Conservation (phyloP, 345 rosid genomes). For the Hevea brasiliensis region DNA sequence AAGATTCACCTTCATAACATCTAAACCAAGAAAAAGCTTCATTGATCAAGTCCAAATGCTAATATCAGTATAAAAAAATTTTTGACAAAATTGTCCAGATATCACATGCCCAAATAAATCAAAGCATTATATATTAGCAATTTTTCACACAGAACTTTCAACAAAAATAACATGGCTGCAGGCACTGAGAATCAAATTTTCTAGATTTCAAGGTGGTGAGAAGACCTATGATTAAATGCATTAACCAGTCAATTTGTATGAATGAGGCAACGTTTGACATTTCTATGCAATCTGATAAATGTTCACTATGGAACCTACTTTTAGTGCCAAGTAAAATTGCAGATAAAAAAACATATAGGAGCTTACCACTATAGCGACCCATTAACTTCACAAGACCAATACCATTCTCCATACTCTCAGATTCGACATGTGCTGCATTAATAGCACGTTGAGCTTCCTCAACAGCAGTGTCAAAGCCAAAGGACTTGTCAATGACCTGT, state of each 20-base stretch:
- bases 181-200: not conserved
- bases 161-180: not conserved
- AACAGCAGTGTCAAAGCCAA: slow-evolving; percentile 43
- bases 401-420: slow-evolving; percentile 35
- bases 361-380: slow-evolving; percentile 39
- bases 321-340: not conserved
- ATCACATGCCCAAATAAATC: not conserved
- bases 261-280: not conserved
- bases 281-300: not conserved
- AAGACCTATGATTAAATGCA: not conserved
- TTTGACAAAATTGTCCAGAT: not conserved
- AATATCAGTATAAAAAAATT: not conserved
- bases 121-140: not conserved
- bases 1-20: not conserved
- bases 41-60: not conserved
- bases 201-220: not conserved
- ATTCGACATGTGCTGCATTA: slow-evolving; percentile 37
- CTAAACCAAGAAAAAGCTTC: not conserved
- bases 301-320: not conserved
- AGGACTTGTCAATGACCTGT: slow-evolving; percentile 35
- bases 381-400: slow-evolving; percentile 39
- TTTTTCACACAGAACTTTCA: not conserved
- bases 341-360: not conserved
- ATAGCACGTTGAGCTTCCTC: slow-evolving; percentile 45
- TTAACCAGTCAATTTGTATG: not conserved